Percentiles rank a stretch among this genome's conserved stretches.
Evolutionary conservation across 495 filamentous ascomycete species (phyloP).

Genomic region (Penicillium goetzii): DNA sequence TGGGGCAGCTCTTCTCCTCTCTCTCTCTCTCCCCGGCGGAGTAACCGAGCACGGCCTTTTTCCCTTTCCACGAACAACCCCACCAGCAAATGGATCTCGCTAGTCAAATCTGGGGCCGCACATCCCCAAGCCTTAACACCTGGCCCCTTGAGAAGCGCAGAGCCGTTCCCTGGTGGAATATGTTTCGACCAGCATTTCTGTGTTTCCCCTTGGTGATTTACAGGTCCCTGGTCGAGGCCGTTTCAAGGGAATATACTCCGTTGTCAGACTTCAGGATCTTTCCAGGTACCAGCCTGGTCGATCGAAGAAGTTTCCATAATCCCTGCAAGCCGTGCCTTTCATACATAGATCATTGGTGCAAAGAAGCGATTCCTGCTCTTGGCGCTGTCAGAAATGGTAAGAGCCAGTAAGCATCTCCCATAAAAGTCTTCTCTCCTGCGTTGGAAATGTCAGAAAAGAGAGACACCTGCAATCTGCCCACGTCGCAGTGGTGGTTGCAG

Average conservation of each 20-base stretch:
- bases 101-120: slow-evolving; percentile 41
- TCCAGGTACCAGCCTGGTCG: slow-evolving; percentile 19
- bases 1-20: background rate
- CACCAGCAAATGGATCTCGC: slow-evolving; percentile 34
- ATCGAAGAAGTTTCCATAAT: slow-evolving; percentile 30
- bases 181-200: background rate
- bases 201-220: background rate
- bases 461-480: background rate
- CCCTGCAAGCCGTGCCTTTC: slow-evolving; percentile 22
- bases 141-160: slow-evolving; percentile 1
- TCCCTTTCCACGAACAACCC: slow-evolving; percentile 30
- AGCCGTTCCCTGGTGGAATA: background rate
- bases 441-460: background rate
- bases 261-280: background rate
- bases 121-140: slow-evolving; percentile 27
- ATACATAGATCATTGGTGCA: slow-evolving; percentile 9
- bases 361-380: background rate
- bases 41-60: slow-evolving; percentile 22
- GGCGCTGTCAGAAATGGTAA: slow-evolving; percentile 9
- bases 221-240: background rate
- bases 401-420: background rate
- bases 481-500: background rate
- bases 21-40: slow-evolving; percentile 8
- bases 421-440: slow-evolving; percentile 1
- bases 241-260: background rate